phyloP scores from a whole-genome alignment of 129 eudicot species.

The Centaurea solstitialis region DNA sequence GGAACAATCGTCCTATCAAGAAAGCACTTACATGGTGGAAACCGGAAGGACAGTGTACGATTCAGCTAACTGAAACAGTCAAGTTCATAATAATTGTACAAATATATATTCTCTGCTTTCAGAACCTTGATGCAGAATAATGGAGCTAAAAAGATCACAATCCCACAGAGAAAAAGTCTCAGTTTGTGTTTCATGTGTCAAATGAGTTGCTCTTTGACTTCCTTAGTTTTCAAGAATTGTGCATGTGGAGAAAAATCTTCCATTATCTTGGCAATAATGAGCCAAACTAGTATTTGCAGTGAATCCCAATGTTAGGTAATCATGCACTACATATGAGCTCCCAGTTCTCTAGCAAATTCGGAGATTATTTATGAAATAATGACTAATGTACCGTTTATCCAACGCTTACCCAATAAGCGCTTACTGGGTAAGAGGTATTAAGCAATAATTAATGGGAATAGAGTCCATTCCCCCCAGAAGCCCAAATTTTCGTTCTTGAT shows the following conservation, averaged over 20 bases:
- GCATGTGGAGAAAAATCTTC: neutral
- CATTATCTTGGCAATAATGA: neutral
- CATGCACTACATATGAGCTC: neutral
- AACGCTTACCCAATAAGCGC: too few species aligned
- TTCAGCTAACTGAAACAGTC: constrained; percentile 13
- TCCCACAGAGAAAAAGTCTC: neutral
- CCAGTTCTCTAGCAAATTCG: neutral
- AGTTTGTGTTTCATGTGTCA: constrained; percentile 1
- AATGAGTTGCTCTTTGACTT: neutral
- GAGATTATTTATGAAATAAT: neutral
- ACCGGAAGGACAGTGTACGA: constrained; percentile 24
- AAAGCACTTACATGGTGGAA: constrained; percentile 38
- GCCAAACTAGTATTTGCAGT: neutral
- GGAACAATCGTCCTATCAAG: constrained; percentile 14
- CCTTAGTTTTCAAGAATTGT: neutral
- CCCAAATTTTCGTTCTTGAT: too few species aligned
- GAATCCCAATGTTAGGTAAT: neutral
- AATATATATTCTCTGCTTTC: neutral
- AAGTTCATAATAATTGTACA: constrained; percentile 27
- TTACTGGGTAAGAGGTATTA: too few species aligned
- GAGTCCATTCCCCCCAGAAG: too few species aligned
- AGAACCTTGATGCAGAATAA: constrained; percentile 12
- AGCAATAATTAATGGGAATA: too few species aligned
- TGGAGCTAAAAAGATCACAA: constrained; percentile 9
- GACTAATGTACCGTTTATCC: neutral